Conservation (phyloP, 495 filamentous ascomycete species). For the Pyronema omphalodes region DNA sequence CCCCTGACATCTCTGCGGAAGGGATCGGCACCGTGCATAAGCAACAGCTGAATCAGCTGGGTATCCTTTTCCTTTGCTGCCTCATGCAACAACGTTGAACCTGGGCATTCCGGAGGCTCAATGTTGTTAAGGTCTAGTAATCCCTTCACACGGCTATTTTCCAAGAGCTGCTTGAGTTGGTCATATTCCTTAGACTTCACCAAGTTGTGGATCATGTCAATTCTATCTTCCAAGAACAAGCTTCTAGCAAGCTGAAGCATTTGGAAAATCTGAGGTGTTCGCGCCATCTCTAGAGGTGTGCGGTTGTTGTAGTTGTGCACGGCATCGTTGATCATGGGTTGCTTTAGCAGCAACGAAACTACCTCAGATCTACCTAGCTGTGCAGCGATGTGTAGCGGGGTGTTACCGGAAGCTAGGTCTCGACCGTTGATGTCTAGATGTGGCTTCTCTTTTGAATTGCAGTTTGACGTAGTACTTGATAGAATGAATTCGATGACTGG, state of each 20-base stretch:
- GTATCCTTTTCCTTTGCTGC: slow-evolving; percentile 73
- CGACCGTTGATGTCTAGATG: slow-evolving; percentile 67
- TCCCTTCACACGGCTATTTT: slow-evolving; percentile 66
- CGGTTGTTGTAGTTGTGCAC: slow-evolving; percentile 78
- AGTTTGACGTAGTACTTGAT: slow-evolving; percentile 41
- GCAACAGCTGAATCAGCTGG: slow-evolving; percentile 65
- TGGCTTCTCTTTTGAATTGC: slow-evolving; percentile 25
- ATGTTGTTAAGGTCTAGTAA: slow-evolving; percentile 77
- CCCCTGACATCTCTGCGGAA: slow-evolving; percentile 89
- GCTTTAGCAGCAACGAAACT: slow-evolving; percentile 61
- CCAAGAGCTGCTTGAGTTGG: slow-evolving; percentile 52
- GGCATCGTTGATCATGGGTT: slow-evolving; percentile 69
- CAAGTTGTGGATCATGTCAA: slow-evolving; percentile 61
- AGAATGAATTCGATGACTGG: slow-evolving; percentile 93
- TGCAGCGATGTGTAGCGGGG: slow-evolving; percentile 74
- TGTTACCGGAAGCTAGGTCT: slow-evolving; percentile 74
- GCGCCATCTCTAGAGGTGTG: slow-evolving; percentile 70
- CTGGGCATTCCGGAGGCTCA: slow-evolving; percentile 65
- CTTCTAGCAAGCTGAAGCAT: slow-evolving; percentile 81
- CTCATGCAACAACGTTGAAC: slow-evolving; percentile 72
- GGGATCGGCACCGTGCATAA: slow-evolving; percentile 93
- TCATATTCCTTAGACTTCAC: slow-evolving; percentile 56
- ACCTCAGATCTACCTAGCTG: slow-evolving; percentile 59
- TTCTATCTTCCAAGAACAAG: slow-evolving; percentile 70
- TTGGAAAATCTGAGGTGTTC: slow-evolving; percentile 86